Conservation (phyloP, 345 rosid species). For the Lepidium sativum region DNA sequence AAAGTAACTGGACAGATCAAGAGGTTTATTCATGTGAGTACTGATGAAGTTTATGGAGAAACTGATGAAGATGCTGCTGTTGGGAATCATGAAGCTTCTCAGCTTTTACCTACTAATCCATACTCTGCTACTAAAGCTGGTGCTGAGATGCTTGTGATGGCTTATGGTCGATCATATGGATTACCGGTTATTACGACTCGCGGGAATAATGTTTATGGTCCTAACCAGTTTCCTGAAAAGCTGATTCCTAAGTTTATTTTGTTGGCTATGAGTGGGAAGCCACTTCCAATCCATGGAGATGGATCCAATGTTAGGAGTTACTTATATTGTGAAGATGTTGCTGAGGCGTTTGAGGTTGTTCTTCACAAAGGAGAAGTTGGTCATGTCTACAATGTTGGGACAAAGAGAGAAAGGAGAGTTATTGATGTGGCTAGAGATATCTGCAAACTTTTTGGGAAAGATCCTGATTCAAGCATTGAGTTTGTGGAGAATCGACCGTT, state of each 20-base stretch:
- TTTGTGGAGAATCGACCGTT: slow-evolving; percentile 55
- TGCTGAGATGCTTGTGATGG: slow-evolving; percentile 69
- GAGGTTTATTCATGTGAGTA: slow-evolving; percentile 67
- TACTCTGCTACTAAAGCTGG: slow-evolving; percentile 66
- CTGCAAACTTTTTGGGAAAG: slow-evolving; percentile 38
- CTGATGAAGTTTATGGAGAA: slow-evolving; percentile 65
- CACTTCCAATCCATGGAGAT: slow-evolving; percentile 55
- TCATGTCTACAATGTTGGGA: slow-evolving; percentile 56
- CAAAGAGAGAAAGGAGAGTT: slow-evolving; percentile 48
- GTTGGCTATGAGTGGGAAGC: slow-evolving; percentile 48
- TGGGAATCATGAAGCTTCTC: slow-evolving; percentile 61
- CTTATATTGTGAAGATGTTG: slow-evolving; percentile 51
- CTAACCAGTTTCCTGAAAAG: slow-evolving; percentile 58
- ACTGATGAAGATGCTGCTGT: slow-evolving; percentile 50
- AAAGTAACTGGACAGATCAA: slow-evolving; percentile 42
- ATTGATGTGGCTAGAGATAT: slow-evolving; percentile 52
- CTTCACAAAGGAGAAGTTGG: slow-evolving; percentile 57
- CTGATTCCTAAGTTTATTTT: slow-evolving; percentile 56
- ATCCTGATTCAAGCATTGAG: slow-evolving; percentile 31
- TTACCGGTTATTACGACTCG: slow-evolving; percentile 51
- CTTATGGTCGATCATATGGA: slow-evolving; percentile 53
- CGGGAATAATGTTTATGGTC: slow-evolving; percentile 63
- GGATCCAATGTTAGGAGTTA: slow-evolving; percentile 64
- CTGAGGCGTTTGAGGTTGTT: slow-evolving; percentile 60
- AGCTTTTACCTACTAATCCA: slow-evolving; percentile 56